phyloP scores from a whole-genome alignment of 1,284 basidiomycete genomes.

The Ustilago loliicola region DNA sequence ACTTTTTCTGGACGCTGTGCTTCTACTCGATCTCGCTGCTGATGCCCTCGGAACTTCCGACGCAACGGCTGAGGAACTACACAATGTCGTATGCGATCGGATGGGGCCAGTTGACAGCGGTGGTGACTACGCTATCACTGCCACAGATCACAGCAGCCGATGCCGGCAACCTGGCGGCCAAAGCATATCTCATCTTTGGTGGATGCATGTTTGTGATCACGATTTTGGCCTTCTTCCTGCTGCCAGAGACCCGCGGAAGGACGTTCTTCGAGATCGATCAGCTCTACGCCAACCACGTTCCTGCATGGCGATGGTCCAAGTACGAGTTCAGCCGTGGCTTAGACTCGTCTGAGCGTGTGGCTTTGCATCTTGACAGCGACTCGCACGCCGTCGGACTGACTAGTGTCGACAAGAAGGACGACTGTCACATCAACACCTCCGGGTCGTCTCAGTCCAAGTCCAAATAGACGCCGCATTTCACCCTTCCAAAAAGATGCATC shows the following conservation, averaged over 20 bases:
- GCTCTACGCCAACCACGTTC: constrained; percentile 48
- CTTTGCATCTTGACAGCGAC: constrained; percentile 22
- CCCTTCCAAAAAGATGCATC: background rate
- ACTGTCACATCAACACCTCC: constrained; percentile 17
- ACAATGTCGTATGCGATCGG: constrained; percentile 64
- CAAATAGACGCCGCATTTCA: background rate
- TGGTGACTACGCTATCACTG: constrained; percentile 58
- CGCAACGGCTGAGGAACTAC: constrained; percentile 56
- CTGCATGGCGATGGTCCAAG: constrained; percentile 55
- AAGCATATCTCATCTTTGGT: constrained; percentile 63
- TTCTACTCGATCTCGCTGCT: constrained; percentile 63
- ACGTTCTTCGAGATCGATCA: constrained; percentile 62
- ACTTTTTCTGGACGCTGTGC: constrained; percentile 60
- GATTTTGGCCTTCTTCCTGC: constrained; percentile 47
- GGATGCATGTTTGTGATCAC: constrained; percentile 57
- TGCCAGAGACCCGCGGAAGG: constrained; percentile 60
- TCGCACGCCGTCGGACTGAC: constrained; percentile 27
- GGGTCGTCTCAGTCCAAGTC: constrained; percentile 11
- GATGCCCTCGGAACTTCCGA: constrained; percentile 60
- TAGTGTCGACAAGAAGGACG: constrained; percentile 46
- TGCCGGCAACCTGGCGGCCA: constrained; percentile 55
- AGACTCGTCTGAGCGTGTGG: constrained; percentile 3
- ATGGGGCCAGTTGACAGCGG: constrained; percentile 59
- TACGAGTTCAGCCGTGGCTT: constrained; percentile 35
- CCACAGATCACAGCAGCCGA: constrained; percentile 59